These are phyloP conservation scores for Trametes coccinea DNA, from an alignment of 768 basidiomycete genomes.

Conservation along the genomic window DNA sequence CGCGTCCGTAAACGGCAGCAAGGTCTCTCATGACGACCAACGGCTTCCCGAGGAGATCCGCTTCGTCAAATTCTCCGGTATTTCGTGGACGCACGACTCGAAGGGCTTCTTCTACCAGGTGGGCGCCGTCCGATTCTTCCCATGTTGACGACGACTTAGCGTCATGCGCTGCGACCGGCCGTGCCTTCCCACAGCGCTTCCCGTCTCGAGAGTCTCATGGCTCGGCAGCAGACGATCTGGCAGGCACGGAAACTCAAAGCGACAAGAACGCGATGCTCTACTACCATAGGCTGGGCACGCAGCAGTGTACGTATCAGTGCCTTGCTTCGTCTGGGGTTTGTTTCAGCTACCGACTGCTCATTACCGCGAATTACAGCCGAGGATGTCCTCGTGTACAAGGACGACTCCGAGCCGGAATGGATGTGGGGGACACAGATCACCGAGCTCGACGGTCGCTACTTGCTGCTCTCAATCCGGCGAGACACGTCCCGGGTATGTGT, in stretches of 20 bases:
- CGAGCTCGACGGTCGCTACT: slow-evolving; percentile 64
- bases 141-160: neutral
- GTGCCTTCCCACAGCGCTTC: slow-evolving; percentile 45
- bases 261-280: slow-evolving; percentile 74
- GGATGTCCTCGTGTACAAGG: slow-evolving; percentile 67
- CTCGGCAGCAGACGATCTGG: slow-evolving; percentile 46
- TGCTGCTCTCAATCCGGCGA: slow-evolving; percentile 52
- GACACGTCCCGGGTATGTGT: slow-evolving; percentile 63
- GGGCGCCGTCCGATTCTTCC: slow-evolving; percentile 13
- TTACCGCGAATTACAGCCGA: slow-evolving; percentile 45
- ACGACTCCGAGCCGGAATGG: slow-evolving; percentile 63
- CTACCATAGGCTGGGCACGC: slow-evolving; percentile 73
- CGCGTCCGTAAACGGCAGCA: slow-evolving; percentile 36
- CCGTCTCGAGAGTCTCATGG: slow-evolving; percentile 53
- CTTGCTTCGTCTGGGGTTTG: neutral
- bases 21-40: slow-evolving; percentile 44
- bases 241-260: slow-evolving; percentile 57
- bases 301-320: slow-evolving; percentile 51
- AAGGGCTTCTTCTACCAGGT: slow-evolving; percentile 86
- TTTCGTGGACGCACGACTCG: slow-evolving; percentile 76
- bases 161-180: neutral
- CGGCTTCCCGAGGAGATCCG: slow-evolving; percentile 67
- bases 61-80: slow-evolving; percentile 73
- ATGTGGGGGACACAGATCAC: slow-evolving; percentile 59
- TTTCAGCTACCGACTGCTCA: neutral